Conservation (phyloP, 2,329 filamentous ascomycete species). For the Leptoxyphium fumago region DNA sequence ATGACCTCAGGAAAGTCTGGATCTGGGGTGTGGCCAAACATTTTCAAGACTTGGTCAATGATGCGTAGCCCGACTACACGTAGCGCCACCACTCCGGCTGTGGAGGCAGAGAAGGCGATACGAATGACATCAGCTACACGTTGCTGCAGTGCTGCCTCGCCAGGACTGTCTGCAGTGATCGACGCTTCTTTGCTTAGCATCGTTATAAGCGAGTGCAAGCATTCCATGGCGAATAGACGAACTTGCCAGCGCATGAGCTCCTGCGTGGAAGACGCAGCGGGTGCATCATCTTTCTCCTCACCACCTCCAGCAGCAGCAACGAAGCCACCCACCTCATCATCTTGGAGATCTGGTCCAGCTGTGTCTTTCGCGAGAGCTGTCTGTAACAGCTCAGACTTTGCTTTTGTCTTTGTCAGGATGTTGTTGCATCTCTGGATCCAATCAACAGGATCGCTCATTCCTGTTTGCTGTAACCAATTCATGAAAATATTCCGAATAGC, state of each 20-base stretch:
- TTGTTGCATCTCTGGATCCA: constrained; percentile 85
- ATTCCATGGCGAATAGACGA: constrained; percentile 81
- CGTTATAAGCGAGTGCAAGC: constrained; percentile 67
- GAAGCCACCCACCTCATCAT: constrained; percentile 94
- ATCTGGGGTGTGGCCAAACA: constrained; percentile 90
- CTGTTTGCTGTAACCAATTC: constrained; percentile 89
- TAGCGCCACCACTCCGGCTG: constrained; percentile 78
- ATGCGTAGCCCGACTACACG: constrained; percentile 86
- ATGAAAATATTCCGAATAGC: constrained; percentile 75
- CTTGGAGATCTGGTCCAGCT: constrained; percentile 63
- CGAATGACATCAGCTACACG: constrained; percentile 84
- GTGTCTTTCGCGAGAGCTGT: constrained; percentile 31
- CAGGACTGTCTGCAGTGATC: constrained; percentile 61
- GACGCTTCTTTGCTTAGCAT: constrained; percentile 67
- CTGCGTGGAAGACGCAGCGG: constrained; percentile 40
- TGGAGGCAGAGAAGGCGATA: constrained; percentile 95
- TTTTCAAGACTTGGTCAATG: constrained; percentile 81
- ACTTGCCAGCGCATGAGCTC: constrained; percentile 94
- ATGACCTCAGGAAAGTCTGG: constrained; percentile 97
- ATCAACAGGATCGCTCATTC: constrained; percentile 58
- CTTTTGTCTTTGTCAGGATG: constrained; percentile 75
- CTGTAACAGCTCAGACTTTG: constrained; percentile 42
- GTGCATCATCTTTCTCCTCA: constrained; percentile 18
- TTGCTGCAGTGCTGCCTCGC: constrained; percentile 64
- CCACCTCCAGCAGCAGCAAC: constrained; percentile 27